A percentile compares a stretch with the other conserved stretches of the same genome.
Conservation (phyloP, 1,284 basidiomycete genomes). For the Flammula alnicola region DNA sequence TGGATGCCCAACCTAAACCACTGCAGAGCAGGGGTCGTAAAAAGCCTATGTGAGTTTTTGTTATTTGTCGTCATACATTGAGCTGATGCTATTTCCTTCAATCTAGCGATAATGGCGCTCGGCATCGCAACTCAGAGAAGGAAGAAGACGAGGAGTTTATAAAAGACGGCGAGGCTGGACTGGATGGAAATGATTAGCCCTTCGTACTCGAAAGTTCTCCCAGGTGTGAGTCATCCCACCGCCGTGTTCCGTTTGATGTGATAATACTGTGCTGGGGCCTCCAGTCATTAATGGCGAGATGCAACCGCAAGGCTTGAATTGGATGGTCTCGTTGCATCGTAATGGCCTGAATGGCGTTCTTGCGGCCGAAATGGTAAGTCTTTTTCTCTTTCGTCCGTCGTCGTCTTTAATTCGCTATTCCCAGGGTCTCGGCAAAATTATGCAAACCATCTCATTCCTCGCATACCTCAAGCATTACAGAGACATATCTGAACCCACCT, state of each 20-base stretch:
- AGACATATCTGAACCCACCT: conserved; percentile 86
- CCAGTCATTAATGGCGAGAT: conserved; percentile 90
- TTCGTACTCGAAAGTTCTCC: conserved; percentile 94
- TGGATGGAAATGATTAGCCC: conserved; percentile 82
- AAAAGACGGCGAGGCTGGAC: conserved; percentile 83
- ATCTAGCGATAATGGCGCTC: conserved; percentile 72
- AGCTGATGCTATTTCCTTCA: conserved; percentile 3
- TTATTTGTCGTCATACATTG: no score
- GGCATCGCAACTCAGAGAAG: conserved; percentile 95
- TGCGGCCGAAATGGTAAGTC: conserved; percentile 92
- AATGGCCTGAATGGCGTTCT: conserved; percentile 94
- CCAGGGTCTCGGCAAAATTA: conserved; percentile 93
- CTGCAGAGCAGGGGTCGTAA: conserved; percentile 82
- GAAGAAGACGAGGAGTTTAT: conserved; percentile 97
- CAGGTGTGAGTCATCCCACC: conserved; percentile 59
- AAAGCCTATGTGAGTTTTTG: conserved; percentile 66
- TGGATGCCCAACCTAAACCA: conserved; percentile 85
- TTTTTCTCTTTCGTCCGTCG: conserved; percentile 35
- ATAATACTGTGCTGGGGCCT: background rate
- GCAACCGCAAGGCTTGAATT: conserved; percentile 96
- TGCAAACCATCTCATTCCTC: conserved; percentile 98
- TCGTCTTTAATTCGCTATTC: background rate
- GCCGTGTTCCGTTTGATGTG: conserved; percentile 11
- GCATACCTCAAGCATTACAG: conserved; percentile 92
- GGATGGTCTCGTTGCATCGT: conserved; percentile 93